Conservation (phyloP, 129 eudicot genomes). For the Chrysanthemum lavandulifolium region DNA sequence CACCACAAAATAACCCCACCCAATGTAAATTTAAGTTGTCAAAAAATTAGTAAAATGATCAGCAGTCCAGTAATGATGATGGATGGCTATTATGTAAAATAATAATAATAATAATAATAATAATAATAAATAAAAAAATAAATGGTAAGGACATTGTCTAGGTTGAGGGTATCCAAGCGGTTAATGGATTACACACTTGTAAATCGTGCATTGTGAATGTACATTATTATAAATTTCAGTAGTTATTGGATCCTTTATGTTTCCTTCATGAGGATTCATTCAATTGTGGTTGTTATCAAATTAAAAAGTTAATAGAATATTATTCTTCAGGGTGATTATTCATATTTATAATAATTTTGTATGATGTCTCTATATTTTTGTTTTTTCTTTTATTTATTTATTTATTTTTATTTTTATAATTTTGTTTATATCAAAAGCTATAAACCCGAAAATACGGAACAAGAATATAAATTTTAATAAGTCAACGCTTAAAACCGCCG, state of each 20-base stretch:
- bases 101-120: no score
- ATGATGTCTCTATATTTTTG: no score
- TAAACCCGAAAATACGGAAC: no score
- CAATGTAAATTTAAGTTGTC: neutral
- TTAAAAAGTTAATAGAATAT: neutral
- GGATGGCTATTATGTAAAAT: neutral
- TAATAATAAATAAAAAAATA: no score
- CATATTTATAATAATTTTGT: no score
- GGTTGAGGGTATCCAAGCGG: constrained; percentile 1
- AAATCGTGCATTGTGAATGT: constrained; percentile 1
- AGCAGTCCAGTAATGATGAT: neutral
- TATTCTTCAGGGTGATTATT: no score
- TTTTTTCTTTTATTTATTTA: no score
- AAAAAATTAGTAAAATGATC: constrained; percentile 7
- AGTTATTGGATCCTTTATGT: constrained; percentile 9
- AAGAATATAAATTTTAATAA: no score
- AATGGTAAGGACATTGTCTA: neutral
- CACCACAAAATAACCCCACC: no score
- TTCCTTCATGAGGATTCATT: neutral
- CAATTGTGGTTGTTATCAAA: constrained; percentile 3
- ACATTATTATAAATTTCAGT: neutral
- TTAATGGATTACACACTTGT: constrained; percentile 4
- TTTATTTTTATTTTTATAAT: no score
- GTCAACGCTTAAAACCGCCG: no score
- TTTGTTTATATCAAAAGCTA: no score